Evolutionary conservation across 106 monocot genomes (phyloP).

Genomic region (Agapanthus africanus): DNA sequence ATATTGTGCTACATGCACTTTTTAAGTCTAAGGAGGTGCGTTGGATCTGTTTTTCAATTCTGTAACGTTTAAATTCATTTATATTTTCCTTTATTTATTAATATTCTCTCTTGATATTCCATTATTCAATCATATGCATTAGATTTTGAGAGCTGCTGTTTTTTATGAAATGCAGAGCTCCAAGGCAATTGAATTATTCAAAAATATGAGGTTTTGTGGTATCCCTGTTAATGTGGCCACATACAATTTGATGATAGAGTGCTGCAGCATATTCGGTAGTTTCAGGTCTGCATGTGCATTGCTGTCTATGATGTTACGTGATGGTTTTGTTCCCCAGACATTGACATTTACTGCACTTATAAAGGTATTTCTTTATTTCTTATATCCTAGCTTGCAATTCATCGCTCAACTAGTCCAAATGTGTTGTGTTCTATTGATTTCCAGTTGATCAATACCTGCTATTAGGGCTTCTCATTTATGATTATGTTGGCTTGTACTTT

Average conservation of each 20-base stretch:
- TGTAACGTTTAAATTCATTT: neutral
- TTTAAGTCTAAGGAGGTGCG: conserved; percentile 63
- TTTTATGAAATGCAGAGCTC: conserved; percentile 40
- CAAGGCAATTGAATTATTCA: conserved; percentile 53
- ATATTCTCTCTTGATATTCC: neutral
- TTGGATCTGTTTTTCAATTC: neutral
- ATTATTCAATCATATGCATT: neutral
- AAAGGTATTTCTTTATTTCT: conserved; percentile 66
- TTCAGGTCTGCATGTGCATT: conserved; percentile 50
- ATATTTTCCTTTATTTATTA: neutral
- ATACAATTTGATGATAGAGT: conserved; percentile 85
- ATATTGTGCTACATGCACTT: conserved; percentile 57
- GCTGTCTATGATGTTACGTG: conserved; percentile 71
- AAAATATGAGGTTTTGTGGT: conserved; percentile 43
- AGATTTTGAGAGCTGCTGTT: neutral
- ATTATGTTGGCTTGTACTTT: too few relatives aligned
- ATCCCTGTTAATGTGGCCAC: conserved; percentile 51
- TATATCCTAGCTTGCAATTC: neutral
- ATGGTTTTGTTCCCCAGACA: conserved; percentile 56
- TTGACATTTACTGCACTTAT: conserved; percentile 68
- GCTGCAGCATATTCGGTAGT: conserved; percentile 48
- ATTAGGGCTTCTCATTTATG: neutral
- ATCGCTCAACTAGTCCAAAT: neutral
- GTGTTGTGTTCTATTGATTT: neutral
- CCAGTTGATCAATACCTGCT: neutral